These are phyloP conservation scores for Lepiota venenata DNA, from an alignment of 768 basidiomycete species.

Conservation along the genomic window DNA sequence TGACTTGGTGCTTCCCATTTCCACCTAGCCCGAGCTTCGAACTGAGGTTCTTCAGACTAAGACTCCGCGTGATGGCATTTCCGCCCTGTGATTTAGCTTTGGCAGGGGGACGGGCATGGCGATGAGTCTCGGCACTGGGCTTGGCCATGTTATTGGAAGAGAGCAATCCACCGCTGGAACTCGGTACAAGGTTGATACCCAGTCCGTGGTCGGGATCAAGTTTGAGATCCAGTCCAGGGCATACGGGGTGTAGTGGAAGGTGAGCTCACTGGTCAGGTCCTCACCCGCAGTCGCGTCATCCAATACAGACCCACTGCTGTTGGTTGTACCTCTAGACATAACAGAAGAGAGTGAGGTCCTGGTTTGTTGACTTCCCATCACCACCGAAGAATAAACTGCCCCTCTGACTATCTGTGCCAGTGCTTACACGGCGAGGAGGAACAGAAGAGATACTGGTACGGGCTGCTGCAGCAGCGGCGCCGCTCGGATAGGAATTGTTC, in stretches of 20 bases:
- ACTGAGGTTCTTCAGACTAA: conserved; percentile 9
- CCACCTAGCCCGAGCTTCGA: background rate
- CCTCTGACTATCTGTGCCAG: background rate
- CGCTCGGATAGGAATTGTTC: background rate
- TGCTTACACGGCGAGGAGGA: background rate
- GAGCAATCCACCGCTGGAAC: background rate
- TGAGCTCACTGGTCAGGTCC: background rate
- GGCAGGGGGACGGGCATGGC: background rate
- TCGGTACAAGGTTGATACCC: conserved; percentile 6
- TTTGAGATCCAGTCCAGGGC: background rate
- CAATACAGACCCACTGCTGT: background rate
- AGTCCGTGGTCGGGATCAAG: conserved; percentile 8
- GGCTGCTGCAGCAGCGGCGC: background rate
- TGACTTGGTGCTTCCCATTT: background rate
- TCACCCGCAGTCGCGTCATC: background rate
- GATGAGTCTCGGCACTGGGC: background rate
- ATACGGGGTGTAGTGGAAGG: background rate
- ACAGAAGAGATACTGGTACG: background rate
- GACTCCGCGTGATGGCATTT: conserved; percentile 2
- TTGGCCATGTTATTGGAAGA: conserved; percentile 1
- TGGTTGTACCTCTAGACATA: background rate
- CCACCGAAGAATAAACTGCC: too few relatives aligned
- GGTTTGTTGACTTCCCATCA: background rate
- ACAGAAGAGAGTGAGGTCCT: background rate
- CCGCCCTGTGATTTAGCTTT: background rate